These are phyloP conservation scores for Yueomyces sp. DNA, from an alignment of 805 yeast genomes.

Conservation along the genomic window DNA sequence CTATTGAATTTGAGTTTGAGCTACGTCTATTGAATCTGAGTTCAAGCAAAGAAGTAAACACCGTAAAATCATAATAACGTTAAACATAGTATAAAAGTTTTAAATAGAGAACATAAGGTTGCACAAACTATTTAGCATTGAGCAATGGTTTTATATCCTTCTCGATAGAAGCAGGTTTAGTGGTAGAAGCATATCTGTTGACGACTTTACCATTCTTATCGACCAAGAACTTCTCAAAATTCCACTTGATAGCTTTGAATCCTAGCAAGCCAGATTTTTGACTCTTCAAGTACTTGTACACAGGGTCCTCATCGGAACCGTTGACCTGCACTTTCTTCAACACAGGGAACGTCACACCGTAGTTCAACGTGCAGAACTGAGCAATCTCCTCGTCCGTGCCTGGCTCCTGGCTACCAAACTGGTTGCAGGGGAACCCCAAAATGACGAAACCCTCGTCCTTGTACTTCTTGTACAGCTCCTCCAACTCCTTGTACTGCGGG, in stretches of 20 bases:
- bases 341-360: conserved; percentile 85
- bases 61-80: too few species aligned
- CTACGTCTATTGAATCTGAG: too few species aligned
- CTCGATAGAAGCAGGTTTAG: conserved; percentile 52
- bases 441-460: conserved; percentile 48
- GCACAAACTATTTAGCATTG: not conserved
- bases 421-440: conserved; percentile 86
- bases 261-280: conserved; percentile 50
- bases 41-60: too few species aligned
- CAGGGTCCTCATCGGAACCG: conserved; percentile 68
- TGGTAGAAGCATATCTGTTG: conserved; percentile 52
- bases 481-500: conserved; percentile 65
- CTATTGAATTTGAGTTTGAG: too few species aligned
- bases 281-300: conserved; percentile 63
- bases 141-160: conserved; percentile 46
- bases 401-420: conserved; percentile 75
- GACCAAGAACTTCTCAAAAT: conserved; percentile 59
- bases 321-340: conserved; percentile 80
- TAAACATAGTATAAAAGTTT: too few species aligned
- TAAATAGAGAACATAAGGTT: too few species aligned
- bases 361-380: conserved; percentile 60
- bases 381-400: conserved; percentile 56
- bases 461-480: conserved; percentile 52
- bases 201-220: conserved; percentile 42
- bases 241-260: conserved; percentile 65